These are phyloP conservation scores for Emericellopsis terricola DNA, from an alignment of 495 filamentous ascomycete species.

Conservation along the genomic window DNA sequence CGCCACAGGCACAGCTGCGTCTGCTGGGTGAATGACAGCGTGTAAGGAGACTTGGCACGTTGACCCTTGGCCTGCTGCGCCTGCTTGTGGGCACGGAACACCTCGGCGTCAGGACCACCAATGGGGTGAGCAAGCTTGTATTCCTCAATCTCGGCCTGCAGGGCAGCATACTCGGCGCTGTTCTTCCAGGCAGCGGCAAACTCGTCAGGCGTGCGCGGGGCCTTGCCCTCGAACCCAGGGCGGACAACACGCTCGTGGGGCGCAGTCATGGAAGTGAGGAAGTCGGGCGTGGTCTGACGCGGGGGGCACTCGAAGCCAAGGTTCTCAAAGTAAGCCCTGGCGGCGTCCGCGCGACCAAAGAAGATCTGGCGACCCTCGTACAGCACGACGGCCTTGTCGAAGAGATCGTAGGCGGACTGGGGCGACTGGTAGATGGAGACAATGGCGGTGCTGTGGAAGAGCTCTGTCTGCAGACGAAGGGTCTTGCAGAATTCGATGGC, in stretches of 20 bases:
- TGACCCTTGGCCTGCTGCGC: conserved; percentile 46
- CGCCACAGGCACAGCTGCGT: conserved; percentile 55
- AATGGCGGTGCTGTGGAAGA: conserved; percentile 43
- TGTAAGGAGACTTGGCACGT: conserved; percentile 55
- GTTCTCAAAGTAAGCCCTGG: conserved; percentile 50
- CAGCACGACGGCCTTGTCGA: conserved; percentile 62
- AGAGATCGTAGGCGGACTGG: conserved; percentile 57
- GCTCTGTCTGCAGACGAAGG: conserved; percentile 44
- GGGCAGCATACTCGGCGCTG: conserved; percentile 44
- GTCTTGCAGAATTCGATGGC: conserved; percentile 66
- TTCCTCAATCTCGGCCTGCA: conserved; percentile 52
- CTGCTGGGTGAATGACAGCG: conserved; percentile 54
- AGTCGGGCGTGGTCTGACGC: conserved; percentile 62
- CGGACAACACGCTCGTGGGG: conserved; percentile 46
- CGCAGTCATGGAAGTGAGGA: conserved; percentile 63
- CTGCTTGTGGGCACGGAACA: conserved; percentile 48
- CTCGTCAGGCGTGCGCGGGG: conserved; percentile 59
- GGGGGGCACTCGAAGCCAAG: conserved; percentile 61
- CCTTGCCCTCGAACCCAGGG: conserved; percentile 42
- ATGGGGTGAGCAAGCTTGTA: conserved; percentile 46
- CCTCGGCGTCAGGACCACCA: conserved; percentile 42
- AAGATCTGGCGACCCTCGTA: conserved; percentile 77
- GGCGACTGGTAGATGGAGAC: conserved; percentile 81
- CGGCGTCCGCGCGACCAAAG: conserved; percentile 45
- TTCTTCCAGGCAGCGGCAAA: conserved; percentile 59